Evolutionary conservation across 305 asterid species (phyloP).

Genomic region (Fraxinus albicans): DNA sequence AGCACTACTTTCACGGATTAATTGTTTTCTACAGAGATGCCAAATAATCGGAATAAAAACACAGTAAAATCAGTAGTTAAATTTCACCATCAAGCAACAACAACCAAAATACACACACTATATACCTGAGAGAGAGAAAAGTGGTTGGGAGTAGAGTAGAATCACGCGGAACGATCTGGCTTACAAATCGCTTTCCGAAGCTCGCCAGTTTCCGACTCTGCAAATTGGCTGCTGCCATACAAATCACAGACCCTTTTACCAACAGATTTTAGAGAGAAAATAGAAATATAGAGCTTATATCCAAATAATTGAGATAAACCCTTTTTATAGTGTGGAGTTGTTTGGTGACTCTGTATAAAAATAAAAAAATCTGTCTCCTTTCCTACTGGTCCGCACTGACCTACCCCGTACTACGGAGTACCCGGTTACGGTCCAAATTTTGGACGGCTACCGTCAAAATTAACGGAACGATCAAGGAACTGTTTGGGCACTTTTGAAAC

Average conservation of each 20-base stretch:
- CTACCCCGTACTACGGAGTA: background rate
- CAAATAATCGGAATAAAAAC: background rate
- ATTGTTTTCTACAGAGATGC: background rate
- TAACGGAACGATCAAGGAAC: background rate
- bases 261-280: background rate
- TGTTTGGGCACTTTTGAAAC: background rate
- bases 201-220: slow-evolving; percentile 50
- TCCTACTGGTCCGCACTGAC: background rate
- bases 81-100: background rate
- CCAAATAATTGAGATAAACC: background rate
- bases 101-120: background rate
- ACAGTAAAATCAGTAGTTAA: background rate
- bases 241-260: slow-evolving; percentile 20
- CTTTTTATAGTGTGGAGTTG: background rate
- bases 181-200: slow-evolving; percentile 55
- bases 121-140: slow-evolving; percentile 18
- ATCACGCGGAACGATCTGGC: slow-evolving; percentile 40
- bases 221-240: slow-evolving; percentile 68
- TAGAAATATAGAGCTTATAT: background rate
- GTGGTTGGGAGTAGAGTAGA: slow-evolving; percentile 2
- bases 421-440: background rate
- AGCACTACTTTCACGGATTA: background rate
- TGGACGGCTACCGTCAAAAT: background rate
- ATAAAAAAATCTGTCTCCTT: background rate
- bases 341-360: background rate